Conservation (phyloP, 768 basidiomycete genomes). For the Tulasnella sp. region DNA sequence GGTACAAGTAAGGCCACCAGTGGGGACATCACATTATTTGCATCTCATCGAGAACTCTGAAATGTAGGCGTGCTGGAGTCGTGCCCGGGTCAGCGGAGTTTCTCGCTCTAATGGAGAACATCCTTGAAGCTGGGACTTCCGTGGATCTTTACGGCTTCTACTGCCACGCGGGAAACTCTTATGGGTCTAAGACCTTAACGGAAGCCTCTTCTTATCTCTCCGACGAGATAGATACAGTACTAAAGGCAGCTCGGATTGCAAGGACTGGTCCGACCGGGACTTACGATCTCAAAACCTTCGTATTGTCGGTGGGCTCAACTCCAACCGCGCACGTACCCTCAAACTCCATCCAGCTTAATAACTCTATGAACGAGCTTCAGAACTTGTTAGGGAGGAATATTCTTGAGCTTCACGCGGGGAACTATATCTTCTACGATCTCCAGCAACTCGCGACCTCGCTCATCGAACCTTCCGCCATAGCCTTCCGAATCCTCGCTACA, state of each 20-base stretch:
- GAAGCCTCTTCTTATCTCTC: constrained; percentile 58
- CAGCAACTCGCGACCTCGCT: constrained; percentile 71
- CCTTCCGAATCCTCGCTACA: constrained; percentile 57
- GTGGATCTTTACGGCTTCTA: constrained; percentile 75
- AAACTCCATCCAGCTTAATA: constrained; percentile 38
- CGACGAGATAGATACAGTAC: constrained; percentile 58
- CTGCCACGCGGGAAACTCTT: constrained; percentile 65
- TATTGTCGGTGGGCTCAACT: constrained; percentile 76
- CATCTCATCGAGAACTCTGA: not conserved
- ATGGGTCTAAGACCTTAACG: constrained; percentile 55
- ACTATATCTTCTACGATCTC: constrained; percentile 74
- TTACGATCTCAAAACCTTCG: constrained; percentile 36
- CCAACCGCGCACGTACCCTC: constrained; percentile 53
- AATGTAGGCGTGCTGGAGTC: constrained; percentile 68
- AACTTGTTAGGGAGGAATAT: constrained; percentile 39
- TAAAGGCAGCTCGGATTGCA: constrained; percentile 48
- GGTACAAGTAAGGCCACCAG: constrained; percentile 69
- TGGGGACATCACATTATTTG: not conserved
- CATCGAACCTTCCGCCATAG: constrained; percentile 40
- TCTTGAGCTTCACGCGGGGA: constrained; percentile 72
- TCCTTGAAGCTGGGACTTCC: constrained; percentile 38
- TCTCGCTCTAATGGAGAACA: constrained; percentile 36
- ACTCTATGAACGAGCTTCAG: constrained; percentile 30
- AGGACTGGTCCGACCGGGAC: constrained; percentile 34
- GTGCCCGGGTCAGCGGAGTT: constrained; percentile 43